Evolutionary conservation across 192 early-diverging fungal genomes (phyloP), one percentile per base, ranked within the genome.

Genomic region (Podila minutissima): DNA sequence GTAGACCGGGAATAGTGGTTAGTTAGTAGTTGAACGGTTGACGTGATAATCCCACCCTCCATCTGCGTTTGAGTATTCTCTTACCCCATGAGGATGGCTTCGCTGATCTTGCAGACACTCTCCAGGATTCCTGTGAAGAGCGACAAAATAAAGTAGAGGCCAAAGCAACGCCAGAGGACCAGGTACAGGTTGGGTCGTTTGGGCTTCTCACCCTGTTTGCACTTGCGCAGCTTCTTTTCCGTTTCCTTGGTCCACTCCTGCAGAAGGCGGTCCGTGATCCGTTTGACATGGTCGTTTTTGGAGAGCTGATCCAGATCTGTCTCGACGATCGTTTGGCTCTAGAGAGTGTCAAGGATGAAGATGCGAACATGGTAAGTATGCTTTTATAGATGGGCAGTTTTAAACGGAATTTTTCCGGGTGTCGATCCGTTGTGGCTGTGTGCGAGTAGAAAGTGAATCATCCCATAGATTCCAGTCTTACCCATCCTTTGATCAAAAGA

Each of bases 31-130:
- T 17, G 48, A 11, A 35, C 12, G 37, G 19, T 19, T 53, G 50
- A 5, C 11, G 6, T 37, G 35, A 37, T 37, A 37, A 3, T 0
- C 0, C 9, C 35, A 8, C 7, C 0, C 10, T 37, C 33, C 33
- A 33, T 10, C 19, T n/a, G 29, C 5, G 32, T 31, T 15, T 13
- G 59, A 31, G 32, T 32, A 11, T 1, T n/a, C 33, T 64, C 76
- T 53, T 83, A 83, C 71, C 83, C 83, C 74, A 83, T 77, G 59
- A 83, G 75, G 31, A 83, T 69, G 2, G 83, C 83, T 13, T 83
- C 83, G n/a, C 74, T 66, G 69, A 83, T 83, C 83, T 83, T 83
- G 72, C 70, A 75, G 51, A 59, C 53, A 67, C 66, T 66, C 53
- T 83, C 83, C 20, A 74, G 9, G 33, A 74, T 24, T 19, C 83